A percentile compares a stretch with the other conserved stretches of the same genome.
phyloP scores from a whole-genome alignment of 371 early-diverging fungal species.

The Mortierella sp. region DNA sequence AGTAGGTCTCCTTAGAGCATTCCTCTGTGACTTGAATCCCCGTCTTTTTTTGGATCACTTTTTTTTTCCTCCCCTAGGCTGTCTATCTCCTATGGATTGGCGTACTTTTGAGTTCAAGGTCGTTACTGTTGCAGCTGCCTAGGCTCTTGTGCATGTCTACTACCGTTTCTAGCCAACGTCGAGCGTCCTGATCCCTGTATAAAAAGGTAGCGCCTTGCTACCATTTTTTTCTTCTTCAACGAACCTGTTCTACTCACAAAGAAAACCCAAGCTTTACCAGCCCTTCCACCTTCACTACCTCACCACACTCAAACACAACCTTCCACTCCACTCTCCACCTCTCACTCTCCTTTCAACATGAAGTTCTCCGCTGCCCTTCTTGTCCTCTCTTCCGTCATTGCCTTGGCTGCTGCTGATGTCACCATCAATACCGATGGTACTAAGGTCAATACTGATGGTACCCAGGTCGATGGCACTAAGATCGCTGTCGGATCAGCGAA shows the following conservation, averaged over 20 bases:
- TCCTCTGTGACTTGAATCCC: too few species aligned
- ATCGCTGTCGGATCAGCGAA: neutral
- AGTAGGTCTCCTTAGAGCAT: too few species aligned
- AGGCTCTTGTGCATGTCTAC: too few species aligned
- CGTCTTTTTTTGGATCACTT: too few species aligned
- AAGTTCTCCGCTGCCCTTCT: conserved; percentile 30
- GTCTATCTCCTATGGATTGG: too few species aligned
- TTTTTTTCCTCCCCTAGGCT: too few species aligned
- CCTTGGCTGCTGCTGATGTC: conserved; percentile 12
- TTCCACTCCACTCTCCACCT: neutral
- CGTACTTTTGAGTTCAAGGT: too few species aligned
- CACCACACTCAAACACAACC: conserved; percentile 1
- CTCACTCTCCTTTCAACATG: conserved; percentile 16
- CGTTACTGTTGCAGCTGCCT: too few species aligned
- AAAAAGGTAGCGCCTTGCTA: neutral
- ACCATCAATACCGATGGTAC: neutral
- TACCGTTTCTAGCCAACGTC: too few species aligned
- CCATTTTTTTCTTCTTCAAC: neutral
- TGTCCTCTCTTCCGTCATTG: conserved; percentile 26
- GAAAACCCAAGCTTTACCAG: neutral
- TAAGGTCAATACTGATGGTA: neutral
- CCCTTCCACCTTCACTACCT: neutral
- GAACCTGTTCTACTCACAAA: neutral
- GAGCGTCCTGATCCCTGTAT: too few species aligned
- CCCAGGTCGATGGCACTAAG: neutral